Conservation (phyloP, 345 rosid genomes). For the Jatropha curcas region DNA sequence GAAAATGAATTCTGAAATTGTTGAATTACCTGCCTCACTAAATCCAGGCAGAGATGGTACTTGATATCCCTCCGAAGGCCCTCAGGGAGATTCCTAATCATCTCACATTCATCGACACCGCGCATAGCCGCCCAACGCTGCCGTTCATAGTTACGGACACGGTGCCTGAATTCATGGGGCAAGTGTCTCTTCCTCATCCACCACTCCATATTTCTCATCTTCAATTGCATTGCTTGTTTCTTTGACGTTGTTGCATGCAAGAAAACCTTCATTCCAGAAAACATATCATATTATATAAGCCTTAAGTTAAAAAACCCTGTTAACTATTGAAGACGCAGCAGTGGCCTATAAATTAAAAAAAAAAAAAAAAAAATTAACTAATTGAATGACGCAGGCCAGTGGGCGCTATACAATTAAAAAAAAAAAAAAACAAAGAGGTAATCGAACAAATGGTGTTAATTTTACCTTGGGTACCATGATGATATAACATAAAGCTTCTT, state of each 20-base stretch:
- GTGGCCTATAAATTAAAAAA: background rate
- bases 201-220: constrained; percentile 98
- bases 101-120: constrained; percentile 85
- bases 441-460: no score
- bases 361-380: no score
- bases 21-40: constrained; percentile 75
- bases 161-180: constrained; percentile 78
- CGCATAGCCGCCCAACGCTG: constrained; percentile 99
- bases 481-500: no score
- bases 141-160: constrained; percentile 89
- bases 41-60: constrained; percentile 87
- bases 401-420: no score
- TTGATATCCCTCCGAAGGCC: constrained; percentile 96
- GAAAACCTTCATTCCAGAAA: constrained; percentile 54
- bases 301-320: no score
- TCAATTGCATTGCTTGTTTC: constrained; percentile 95
- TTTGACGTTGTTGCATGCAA: constrained; percentile 89
- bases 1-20: no score
- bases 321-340: no score
- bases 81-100: constrained; percentile 86
- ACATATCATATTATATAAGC: no score
- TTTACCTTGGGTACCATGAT: no score
- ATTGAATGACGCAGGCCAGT: background rate
- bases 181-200: constrained; percentile 94
- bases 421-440: no score